phyloP scores from a whole-genome alignment of 352 stramenopile genomes.

The Phytophthora aleatoria region DNA sequence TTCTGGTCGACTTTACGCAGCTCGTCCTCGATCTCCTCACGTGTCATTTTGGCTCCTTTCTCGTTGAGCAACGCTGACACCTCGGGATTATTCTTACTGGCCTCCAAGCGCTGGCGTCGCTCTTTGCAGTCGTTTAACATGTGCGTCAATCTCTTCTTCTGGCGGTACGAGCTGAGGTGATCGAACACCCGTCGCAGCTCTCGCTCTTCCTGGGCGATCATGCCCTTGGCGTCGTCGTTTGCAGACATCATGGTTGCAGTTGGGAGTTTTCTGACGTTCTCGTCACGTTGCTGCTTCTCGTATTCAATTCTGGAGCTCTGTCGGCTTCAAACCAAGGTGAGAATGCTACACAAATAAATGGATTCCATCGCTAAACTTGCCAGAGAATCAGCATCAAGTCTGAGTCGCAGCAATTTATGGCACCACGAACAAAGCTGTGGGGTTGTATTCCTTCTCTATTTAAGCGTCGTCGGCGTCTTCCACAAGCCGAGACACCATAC shows the following conservation, averaged over 20 bases:
- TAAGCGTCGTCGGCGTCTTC: constrained; percentile 56
- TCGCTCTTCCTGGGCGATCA: constrained; percentile 95
- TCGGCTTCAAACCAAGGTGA: too few species aligned
- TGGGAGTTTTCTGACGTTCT: neutral
- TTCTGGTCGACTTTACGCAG: constrained; percentile 63
- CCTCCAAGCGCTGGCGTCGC: constrained; percentile 61
- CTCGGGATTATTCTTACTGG: constrained; percentile 70
- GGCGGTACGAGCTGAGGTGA: constrained; percentile 90
- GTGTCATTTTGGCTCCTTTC: constrained; percentile 77
- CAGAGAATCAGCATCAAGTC: neutral
- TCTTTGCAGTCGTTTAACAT: constrained; percentile 56
- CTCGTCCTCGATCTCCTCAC: constrained; percentile 81
- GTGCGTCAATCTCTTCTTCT: constrained; percentile 78
- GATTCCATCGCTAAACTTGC: constrained; percentile 26
- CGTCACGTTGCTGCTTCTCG: too few species aligned
- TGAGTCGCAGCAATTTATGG: constrained; percentile 6
- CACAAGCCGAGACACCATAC: constrained; percentile 81
- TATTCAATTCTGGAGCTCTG: too few species aligned
- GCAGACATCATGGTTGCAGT: constrained; percentile 66
- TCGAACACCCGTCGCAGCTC: constrained; percentile 95
- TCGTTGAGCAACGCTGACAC: constrained; percentile 80
- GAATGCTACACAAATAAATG: constrained; percentile 16
- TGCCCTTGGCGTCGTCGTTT: constrained; percentile 77
- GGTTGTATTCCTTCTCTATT: constrained; percentile 29
- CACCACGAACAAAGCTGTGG: constrained; percentile 2